Percentiles rank a stretch among this genome's conserved stretches.
These are phyloP conservation scores for Chaetomium tenue DNA, from an alignment of 495 filamentous ascomycete species.

Conservation along the genomic window DNA sequence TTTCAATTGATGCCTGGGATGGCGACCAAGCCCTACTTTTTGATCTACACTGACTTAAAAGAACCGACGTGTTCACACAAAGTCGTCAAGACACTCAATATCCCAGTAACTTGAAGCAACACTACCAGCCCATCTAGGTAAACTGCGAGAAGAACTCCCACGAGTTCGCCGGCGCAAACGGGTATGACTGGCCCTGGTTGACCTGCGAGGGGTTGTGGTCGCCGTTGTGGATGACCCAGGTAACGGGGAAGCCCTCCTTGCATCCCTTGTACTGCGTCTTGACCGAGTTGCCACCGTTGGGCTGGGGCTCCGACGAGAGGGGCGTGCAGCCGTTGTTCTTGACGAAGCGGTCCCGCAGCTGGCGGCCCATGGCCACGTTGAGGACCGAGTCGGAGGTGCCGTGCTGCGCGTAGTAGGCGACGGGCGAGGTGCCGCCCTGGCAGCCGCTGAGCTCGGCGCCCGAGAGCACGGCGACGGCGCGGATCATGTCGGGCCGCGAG, in stretches of 20 bases:
- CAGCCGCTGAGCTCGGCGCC: conserved; percentile 40
- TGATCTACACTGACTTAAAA: too few relatives aligned
- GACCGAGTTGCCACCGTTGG: conserved; percentile 17
- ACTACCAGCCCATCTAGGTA: not conserved
- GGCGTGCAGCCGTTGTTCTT: conserved; percentile 41
- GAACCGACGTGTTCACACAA: too few relatives aligned
- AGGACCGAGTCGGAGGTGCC: conserved; percentile 44
- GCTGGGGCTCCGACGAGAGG: not conserved
- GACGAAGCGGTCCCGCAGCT: conserved; percentile 43
- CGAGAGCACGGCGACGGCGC: conserved; percentile 47
- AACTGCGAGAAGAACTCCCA: conserved; percentile 40
- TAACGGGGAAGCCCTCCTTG: conserved; percentile 34
- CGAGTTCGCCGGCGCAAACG: conserved; percentile 35
- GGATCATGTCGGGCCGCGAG: conserved; percentile 40
- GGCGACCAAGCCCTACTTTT: not conserved
- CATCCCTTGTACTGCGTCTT: conserved; percentile 39
- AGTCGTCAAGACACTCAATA: not conserved
- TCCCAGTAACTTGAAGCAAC: not conserved
- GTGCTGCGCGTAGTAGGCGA: conserved; percentile 49
- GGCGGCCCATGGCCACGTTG: conserved; percentile 36
- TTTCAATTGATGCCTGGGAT: not conserved
- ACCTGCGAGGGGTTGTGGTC: conserved; percentile 34
- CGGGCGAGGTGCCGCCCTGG: conserved; percentile 42
- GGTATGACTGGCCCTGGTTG: conserved; percentile 25
- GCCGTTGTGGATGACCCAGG: conserved; percentile 32